These are phyloP conservation scores for Remersonia thermophila DNA, from an alignment of 2,329 filamentous ascomycete species.

Conservation along the genomic window DNA sequence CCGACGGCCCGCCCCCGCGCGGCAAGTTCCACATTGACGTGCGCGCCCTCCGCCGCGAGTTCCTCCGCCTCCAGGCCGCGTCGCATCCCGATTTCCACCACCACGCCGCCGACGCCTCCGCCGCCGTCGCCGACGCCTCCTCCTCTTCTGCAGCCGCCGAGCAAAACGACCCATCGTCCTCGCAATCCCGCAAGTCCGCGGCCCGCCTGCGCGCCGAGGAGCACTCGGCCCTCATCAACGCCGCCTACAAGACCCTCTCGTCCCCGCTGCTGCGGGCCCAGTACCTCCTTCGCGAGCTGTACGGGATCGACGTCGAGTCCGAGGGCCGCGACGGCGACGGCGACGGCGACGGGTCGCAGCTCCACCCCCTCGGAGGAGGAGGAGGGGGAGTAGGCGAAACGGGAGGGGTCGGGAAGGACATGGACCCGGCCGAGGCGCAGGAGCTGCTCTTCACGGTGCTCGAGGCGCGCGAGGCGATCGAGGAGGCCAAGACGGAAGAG, in stretches of 20 bases:
- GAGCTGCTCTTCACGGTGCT: conserved; percentile 68
- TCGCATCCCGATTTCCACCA: conserved; percentile 61
- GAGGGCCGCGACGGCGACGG: conserved; percentile 62
- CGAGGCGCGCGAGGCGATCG: conserved; percentile 65
- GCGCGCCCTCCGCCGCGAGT: conserved; percentile 64
- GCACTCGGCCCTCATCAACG: conserved; percentile 73
- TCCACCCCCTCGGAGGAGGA: no score
- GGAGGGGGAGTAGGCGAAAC: no score
- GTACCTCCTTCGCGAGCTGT: conserved; percentile 60
- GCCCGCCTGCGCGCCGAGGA: conserved; percentile 50
- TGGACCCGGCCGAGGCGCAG: no score
- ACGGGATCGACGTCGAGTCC: conserved; percentile 64
- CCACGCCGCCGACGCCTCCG: conserved; percentile 12
- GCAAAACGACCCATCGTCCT: neutral
- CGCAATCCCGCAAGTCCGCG: conserved; percentile 13
- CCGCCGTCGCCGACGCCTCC: no score
- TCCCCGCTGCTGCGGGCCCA: conserved; percentile 75
- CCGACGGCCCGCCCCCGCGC: conserved; percentile 61
- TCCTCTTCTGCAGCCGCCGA: no score
- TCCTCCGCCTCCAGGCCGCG: conserved; percentile 67
- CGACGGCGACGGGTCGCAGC: no score
- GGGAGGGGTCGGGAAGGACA: no score
- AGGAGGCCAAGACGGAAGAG: conserved; percentile 55
- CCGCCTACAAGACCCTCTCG: conserved; percentile 75
- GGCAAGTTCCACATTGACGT: conserved; percentile 67